A percentile compares a stretch with the other conserved stretches of the same genome.
These are phyloP conservation scores for Fusarium austroafricanum DNA, from an alignment of 2,329 filamentous ascomycete genomes.

Conservation along the genomic window DNA sequence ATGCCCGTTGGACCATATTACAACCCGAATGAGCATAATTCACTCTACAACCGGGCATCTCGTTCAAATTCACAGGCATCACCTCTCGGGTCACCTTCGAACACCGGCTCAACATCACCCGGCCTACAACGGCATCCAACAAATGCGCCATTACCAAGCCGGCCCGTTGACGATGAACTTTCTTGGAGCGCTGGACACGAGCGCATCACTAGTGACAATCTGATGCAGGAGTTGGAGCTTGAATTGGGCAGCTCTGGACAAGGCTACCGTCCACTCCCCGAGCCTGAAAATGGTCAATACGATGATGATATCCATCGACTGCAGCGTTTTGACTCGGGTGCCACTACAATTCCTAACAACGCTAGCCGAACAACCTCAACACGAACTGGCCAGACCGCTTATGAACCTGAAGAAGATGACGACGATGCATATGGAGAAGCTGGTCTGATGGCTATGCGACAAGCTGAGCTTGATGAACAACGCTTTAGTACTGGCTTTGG, in stretches of 20 bases:
- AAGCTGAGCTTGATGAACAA: slow-evolving; percentile 83
- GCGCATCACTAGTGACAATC: slow-evolving; percentile 60
- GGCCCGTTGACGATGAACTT: slow-evolving; percentile 61
- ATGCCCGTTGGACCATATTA: slow-evolving; percentile 66
- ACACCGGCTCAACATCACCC: slow-evolving; percentile 54
- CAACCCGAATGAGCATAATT: slow-evolving; percentile 58
- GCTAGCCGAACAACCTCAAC: slow-evolving; percentile 40
- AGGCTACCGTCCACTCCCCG: slow-evolving; percentile 52
- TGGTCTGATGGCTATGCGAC: slow-evolving; percentile 83
- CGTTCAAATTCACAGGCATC: slow-evolving; percentile 65
- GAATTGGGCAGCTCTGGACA: slow-evolving; percentile 57
- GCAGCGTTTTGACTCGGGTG: slow-evolving; percentile 63
- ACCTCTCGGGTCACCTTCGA: slow-evolving; percentile 58
- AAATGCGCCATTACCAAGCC: slow-evolving; percentile 68
- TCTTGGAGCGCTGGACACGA: slow-evolving; percentile 57
- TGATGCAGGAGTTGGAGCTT: slow-evolving; percentile 69
- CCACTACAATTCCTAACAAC: slow-evolving; percentile 56
- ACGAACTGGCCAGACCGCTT: slow-evolving; percentile 34
- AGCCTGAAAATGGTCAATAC: slow-evolving; percentile 59
- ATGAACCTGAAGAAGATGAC: slow-evolving; percentile 67
- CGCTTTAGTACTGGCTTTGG: slow-evolving; percentile 53
- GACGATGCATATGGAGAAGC: slow-evolving; percentile 90
- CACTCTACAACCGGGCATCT: slow-evolving; percentile 57
- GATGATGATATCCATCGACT: slow-evolving; percentile 59
- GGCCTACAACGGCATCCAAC: slow-evolving; percentile 69